Evolutionary conservation across 345 rosid genomes (phyloP).

Genomic region (Salix exigua): DNA sequence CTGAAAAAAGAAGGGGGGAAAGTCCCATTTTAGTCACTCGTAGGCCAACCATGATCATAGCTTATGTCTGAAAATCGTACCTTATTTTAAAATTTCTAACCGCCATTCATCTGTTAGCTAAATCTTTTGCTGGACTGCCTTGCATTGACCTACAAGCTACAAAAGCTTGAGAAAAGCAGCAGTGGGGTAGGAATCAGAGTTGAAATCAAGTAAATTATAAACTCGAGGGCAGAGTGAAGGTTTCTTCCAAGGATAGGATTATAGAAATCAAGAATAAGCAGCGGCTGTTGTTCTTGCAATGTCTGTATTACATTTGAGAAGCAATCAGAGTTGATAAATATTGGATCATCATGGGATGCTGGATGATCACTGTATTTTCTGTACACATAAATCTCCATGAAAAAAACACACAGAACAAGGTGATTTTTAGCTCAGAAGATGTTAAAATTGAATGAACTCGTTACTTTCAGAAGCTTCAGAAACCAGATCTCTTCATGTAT

Average conservation of each 20-base stretch:
- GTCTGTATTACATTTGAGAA: too few species aligned
- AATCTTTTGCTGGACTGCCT: not conserved
- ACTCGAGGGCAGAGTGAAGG: too few species aligned
- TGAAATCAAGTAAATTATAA: not conserved
- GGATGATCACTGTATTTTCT: not conserved
- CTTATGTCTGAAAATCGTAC: too few species aligned
- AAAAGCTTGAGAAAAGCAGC: not conserved
- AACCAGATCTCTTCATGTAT: slow-evolving; percentile 61
- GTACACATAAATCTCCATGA: slow-evolving; percentile 6
- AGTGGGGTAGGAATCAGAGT: not conserved
- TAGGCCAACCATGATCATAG: too few species aligned
- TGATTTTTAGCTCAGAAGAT: slow-evolving; percentile 4
- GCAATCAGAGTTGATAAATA: not conserved
- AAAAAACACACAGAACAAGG: not conserved
- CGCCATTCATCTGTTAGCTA: not conserved
- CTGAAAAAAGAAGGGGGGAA: too few species aligned
- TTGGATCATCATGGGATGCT: too few species aligned
- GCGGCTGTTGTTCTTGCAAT: too few species aligned
- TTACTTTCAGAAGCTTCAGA: slow-evolving; percentile 18
- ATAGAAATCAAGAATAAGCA: too few species aligned
- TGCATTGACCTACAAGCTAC: not conserved
- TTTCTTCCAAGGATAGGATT: too few species aligned
- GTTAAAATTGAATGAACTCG: not conserved
- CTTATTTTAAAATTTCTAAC: too few species aligned
- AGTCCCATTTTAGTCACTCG: too few species aligned